Evolutionary conservation across 2,329 filamentous ascomycete species (phyloP), one percentile per base, ranked within the genome.

Genomic region (Alternaria rosae): DNA sequence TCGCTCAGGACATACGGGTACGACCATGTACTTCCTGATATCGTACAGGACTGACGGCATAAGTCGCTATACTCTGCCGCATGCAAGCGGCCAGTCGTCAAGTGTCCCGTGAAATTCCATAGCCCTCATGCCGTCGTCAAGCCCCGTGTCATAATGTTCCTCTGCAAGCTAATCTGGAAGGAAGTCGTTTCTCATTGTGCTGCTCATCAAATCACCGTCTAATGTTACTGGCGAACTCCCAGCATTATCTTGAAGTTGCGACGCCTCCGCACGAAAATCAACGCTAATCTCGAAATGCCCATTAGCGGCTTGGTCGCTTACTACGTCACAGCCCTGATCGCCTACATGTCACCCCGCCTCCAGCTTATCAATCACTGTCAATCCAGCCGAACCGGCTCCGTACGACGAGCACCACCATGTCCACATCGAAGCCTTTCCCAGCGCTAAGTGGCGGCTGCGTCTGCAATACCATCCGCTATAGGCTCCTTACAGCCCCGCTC

Each of bases 361-460:
- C 15, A 25, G 17, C 50, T 53, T 38, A 41, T 20, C 30, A 53
- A 21, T 13, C 20, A 44, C 42, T 23, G 6, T n/a, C 2, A 38
- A 10, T 38, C 15, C 35, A 38, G 35, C 35, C 35, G 42, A 12
- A 44, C 17, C 42, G 42, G 23, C 11, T 8, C 15, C 20, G 8
- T 12, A 13, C 42, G 4, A 10, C 21, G 43, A 25, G 28, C 17
- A 43, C 23, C 42, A 38, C 5, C 10, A 62, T 62, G 60, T 28
- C 61, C 25, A 47, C 45, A 17, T 7, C 62, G 10, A 57, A 62
- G 20, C 64, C 70, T 0, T 78, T 77, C 30, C 76, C 76, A n/a
- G 57, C 69, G 7, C 61, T 78, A n/a, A 66, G 65, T 20, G 76
- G 76, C 25, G 61, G 71, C 26, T 78, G 74, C 60, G 54, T 62